Evolutionary conservation across 2,329 filamentous ascomycete genomes (phyloP).

Genomic region (Fusarium heterosporum): DNA sequence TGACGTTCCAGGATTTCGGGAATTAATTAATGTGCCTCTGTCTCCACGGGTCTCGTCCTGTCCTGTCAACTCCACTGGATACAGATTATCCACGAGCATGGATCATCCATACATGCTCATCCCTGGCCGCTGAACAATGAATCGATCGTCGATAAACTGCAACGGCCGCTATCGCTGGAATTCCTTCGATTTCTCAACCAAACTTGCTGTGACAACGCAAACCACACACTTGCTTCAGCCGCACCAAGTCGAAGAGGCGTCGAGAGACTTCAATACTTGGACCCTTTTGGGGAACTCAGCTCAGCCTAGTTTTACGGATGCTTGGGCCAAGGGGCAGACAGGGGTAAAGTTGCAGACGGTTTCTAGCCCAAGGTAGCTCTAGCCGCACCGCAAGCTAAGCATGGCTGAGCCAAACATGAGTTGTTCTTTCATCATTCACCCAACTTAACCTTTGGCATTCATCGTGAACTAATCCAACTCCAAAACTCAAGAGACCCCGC

Average conservation of each 20-base stretch:
- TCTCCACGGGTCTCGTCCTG: conserved; percentile 31
- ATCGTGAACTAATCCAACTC: neutral
- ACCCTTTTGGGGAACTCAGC: conserved; percentile 32
- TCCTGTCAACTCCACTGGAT: conserved; percentile 16
- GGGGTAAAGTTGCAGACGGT: neutral
- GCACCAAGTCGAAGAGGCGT: conserved; percentile 30
- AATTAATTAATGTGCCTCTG: conserved; percentile 22
- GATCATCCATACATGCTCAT: conserved; percentile 9
- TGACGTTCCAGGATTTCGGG: conserved; percentile 40
- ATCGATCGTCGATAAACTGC: neutral
- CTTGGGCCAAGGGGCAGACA: conserved; percentile 40
- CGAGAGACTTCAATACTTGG: conserved; percentile 29
- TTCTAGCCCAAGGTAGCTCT: conserved; percentile 1
- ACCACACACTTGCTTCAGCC: conserved; percentile 19
- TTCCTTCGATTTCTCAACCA: neutral
- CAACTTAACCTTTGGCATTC: neutral
- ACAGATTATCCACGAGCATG: conserved; percentile 22
- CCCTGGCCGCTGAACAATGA: neutral
- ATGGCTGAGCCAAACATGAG: conserved; percentile 22
- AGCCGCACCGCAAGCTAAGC: conserved; percentile 30
- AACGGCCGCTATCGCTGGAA: neutral
- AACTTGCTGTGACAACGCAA: neutral
- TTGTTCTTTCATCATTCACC: conserved; percentile 32
- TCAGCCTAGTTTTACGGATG: conserved; percentile 27
- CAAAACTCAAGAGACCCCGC: conserved; percentile 22